phyloP scores from a whole-genome alignment of 2,329 filamentous ascomycete genomes.

The Trichoderma sp. region DNA sequence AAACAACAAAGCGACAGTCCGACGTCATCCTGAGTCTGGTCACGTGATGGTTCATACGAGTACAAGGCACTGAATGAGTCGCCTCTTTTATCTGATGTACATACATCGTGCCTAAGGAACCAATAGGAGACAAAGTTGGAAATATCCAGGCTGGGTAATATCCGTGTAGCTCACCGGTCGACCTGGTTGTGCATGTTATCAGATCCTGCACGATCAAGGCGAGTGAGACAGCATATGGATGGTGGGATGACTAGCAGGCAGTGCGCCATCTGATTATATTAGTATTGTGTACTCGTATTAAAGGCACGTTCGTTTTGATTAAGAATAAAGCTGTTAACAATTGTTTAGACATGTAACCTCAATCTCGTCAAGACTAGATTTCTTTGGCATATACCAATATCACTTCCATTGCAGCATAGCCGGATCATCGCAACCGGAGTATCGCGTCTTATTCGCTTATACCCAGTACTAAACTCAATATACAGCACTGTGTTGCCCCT shows the following conservation, averaged over 20 bases:
- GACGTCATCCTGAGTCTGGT: background rate
- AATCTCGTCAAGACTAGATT: background rate
- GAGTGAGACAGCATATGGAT: background rate
- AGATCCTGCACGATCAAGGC: background rate
- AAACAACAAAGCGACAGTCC: background rate
- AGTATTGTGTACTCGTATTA: background rate
- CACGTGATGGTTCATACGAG: background rate
- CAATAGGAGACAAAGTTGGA: background rate
- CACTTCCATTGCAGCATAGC: background rate
- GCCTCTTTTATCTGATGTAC: background rate
- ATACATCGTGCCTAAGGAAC: background rate
- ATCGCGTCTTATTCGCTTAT: background rate
- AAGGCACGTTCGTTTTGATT: background rate
- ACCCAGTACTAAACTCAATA: background rate
- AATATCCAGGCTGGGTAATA: background rate
- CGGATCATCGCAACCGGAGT: background rate
- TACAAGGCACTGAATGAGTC: background rate
- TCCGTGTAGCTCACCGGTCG: background rate
- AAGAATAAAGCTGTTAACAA: background rate
- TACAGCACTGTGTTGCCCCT: background rate
- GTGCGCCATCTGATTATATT: background rate
- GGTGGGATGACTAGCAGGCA: background rate
- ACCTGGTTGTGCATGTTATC: background rate
- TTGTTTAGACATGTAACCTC: background rate
- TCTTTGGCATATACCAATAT: background rate